Conservation (phyloP, 257 asterid species). For the Solanum infundibuliforme region DNA sequence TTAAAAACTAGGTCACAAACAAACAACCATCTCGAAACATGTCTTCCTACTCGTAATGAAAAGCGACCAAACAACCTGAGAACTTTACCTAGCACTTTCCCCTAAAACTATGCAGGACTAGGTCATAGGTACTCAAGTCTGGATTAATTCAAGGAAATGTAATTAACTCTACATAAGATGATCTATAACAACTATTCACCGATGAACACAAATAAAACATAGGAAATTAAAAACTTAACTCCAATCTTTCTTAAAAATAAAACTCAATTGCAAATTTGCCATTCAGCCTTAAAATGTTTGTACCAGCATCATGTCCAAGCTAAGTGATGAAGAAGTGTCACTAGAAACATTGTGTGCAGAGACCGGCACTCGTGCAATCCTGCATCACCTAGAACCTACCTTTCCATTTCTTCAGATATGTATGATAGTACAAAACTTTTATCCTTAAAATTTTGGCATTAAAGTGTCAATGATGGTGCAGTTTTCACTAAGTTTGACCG, state of each 20-base stretch:
- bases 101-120: neutral
- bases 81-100: neutral
- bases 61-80: neutral
- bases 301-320: neutral
- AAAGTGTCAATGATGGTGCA: neutral
- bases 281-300: neutral
- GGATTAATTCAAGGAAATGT: neutral
- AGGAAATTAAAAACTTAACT: neutral
- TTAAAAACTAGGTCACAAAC: neutral
- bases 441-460: neutral
- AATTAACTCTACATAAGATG: neutral
- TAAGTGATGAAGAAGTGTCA: neutral
- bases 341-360: neutral
- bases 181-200: neutral
- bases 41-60: neutral
- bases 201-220: neutral
- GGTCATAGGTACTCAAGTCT: neutral
- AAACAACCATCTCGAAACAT: neutral
- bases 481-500: neutral
- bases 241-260: neutral
- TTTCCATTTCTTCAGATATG: neutral
- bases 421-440: neutral
- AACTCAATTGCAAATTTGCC: neutral
- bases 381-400: neutral
- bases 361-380: neutral